Base-by-base conservation (phyloP, 805 yeast species). In the Vanderwaltozyma polyspora region DNA sequence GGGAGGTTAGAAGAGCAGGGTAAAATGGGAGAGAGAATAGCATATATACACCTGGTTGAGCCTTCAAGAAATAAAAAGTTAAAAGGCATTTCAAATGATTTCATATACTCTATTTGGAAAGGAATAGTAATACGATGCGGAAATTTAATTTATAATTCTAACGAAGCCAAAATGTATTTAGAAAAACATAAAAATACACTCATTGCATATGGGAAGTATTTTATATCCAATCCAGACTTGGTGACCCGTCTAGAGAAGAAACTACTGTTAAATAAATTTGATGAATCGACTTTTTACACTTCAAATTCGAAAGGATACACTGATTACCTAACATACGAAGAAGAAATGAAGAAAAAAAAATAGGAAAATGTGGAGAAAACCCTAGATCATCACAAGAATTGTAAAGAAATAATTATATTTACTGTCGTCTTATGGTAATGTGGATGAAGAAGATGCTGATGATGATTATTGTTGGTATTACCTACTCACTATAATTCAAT, bases 211-310 rank as follows among this genome's bases (percentile, higher is more conserved):
- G 77, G 77, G 19, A 64, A 78, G 40, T 58, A 53, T 36, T 72
- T 63, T 49, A 64, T 69, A 31, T 52, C 76, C 19, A 74, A 74
- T 54, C 79, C 80, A 2, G 80, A 75, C 46, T 48, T 75, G 22
- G 67, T 64, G 14, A 44, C 55, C 13, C 57, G 74, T 39, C 36
- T 74, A 26, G 52, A 60, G 39, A 51, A 66, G 19, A 65, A 64
- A 19, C 34, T 51, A 25, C 62, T 63, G 28, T 51, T 72, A 37
- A 60, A 58, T 38, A 42, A 53, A 22, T 74, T 72, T 45, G 62
- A 72, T 48, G 62, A 77, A 47, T 37, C 44, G n/a, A 63, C 69
- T 8, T 74, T 74, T 53, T 75, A 73, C 48, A 38, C 45, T 24
- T 41, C 49, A 33, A 41, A 52, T n/a, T 57, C 52, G 5, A 39